A percentile compares a stretch with the other conserved stretches of the same genome.
Conservation (phyloP, 257 asterid genomes). For the Solanum clarkiae region DNA sequence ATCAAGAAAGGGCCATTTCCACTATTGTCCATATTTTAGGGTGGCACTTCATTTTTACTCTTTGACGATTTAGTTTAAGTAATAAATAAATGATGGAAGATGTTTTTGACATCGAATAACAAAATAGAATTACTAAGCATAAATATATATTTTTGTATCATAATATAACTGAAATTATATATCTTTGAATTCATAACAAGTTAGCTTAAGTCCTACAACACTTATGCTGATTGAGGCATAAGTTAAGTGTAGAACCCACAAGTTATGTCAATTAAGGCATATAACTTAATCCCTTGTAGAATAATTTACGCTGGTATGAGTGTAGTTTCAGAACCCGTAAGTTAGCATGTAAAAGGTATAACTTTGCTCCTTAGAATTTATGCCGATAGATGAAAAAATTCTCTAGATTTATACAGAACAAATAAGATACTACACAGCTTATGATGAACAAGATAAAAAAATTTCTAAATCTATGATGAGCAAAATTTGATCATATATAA, state of each 20-base stretch:
- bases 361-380: neutral
- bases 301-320: too few relatives aligned
- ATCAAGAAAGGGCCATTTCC: neutral
- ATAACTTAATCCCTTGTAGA: neutral
- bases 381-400: neutral
- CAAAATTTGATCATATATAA: neutral
- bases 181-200: neutral
- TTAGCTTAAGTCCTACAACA: neutral
- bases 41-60: neutral
- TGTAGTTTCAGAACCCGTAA: neutral
- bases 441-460: neutral
- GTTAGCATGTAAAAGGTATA: too few relatives aligned
- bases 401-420: too few relatives aligned
- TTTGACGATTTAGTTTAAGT: neutral
- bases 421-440: too few relatives aligned
- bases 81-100: neutral
- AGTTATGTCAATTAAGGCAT: neutral
- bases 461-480: neutral
- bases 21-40: neutral
- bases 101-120: neutral
- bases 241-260: neutral
- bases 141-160: neutral
- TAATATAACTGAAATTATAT: neutral
- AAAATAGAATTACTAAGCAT: neutral
- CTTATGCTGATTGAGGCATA: neutral